Conservation (phyloP, 306 rosid species). For the Erythrophleum fordii region DNA sequence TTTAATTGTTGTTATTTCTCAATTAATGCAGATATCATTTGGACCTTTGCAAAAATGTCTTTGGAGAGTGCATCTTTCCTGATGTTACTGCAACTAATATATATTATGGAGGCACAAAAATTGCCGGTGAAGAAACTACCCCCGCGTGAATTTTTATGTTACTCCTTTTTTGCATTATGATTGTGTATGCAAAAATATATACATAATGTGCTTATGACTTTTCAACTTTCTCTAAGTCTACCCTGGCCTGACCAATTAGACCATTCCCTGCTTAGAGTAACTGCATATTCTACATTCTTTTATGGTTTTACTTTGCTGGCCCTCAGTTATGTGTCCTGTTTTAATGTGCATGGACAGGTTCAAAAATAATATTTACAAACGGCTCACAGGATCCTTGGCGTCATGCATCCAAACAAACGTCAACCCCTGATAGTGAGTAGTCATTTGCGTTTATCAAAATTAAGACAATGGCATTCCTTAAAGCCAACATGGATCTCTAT, state of each 20-base stretch:
- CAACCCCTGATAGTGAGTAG: slow-evolving; percentile 84
- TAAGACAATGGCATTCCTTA: slow-evolving; percentile 6
- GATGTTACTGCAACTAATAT: slow-evolving; percentile 76
- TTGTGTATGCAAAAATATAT: slow-evolving; percentile 9
- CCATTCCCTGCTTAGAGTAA: background rate
- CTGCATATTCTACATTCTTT: slow-evolving; percentile 12
- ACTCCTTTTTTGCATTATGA: background rate
- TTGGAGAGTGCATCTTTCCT: slow-evolving; percentile 86
- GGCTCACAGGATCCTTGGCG: slow-evolving; percentile 99
- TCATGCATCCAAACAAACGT: slow-evolving; percentile 81
- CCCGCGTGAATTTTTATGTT: slow-evolving; percentile 22
- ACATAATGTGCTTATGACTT: background rate
- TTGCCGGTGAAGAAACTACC: slow-evolving; percentile 60
- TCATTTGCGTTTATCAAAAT: slow-evolving; percentile 22
- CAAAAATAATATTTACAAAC: slow-evolving; percentile 83
- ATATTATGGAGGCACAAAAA: slow-evolving; percentile 93
- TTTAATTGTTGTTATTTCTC: slow-evolving; percentile 23
- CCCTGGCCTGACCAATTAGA: background rate
- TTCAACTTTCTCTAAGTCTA: background rate
- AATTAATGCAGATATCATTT: slow-evolving; percentile 76
- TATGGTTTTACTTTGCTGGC: slow-evolving; percentile 13
- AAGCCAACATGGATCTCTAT: slow-evolving; percentile 24
- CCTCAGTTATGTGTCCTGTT: slow-evolving; percentile 32
- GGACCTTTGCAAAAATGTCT: slow-evolving; percentile 94
- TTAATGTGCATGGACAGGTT: slow-evolving; percentile 60